Evolutionary conservation across 2,329 filamentous ascomycete species (phyloP), one percentile per base, ranked within the genome.

Genomic region (Penicillium hesseltinei): DNA sequence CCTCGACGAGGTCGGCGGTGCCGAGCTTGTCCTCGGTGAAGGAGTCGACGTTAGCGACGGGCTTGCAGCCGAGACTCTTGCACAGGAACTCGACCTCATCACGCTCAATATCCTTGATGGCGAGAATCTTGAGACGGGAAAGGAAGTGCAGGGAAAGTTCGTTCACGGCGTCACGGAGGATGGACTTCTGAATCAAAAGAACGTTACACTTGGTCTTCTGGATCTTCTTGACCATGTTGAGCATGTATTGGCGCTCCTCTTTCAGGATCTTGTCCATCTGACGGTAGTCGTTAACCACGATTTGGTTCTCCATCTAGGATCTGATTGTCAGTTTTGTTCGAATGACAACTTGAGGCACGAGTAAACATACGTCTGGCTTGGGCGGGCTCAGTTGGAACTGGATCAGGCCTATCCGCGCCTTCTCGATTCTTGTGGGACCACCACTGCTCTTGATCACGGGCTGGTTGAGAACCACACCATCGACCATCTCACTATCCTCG

Each of bases 261-360:
- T 99, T 99, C 68, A 99, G 85, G 66, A 99, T 99, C 84, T 97
- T 99, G 82, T 99, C 94, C 94, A 99, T 99, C 77, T 99, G 94
- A 72, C 94, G 86, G 84, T 99, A 99, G 81, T 99, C 94, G 78
- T 99, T 99, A 71, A 99, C 94, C 33, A 96, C 88, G 64, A 99
- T 97, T 72, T 95, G 94, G 80, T 99, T 99, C 81, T 99, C 94
- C 94, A 99, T 99, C 87, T 91, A 67, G 48, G 56, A 51, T 35
- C 11, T 10, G 57, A 33, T 35, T 52, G 58, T 73, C 52, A 71
- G 62, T 33, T 50, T 25, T 8, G 47, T 31, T n/a, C 19, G 44
- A 48, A 13, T 17, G 29, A 43, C 29, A 21, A 43, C 8, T 51
- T 9, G 17, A n/a, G 27, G 31, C 7, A 23, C 5, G n/a, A 9